Evolutionary conservation across 768 basidiomycete genomes (phyloP).

Genomic region (Amanita polypyramis): DNA sequence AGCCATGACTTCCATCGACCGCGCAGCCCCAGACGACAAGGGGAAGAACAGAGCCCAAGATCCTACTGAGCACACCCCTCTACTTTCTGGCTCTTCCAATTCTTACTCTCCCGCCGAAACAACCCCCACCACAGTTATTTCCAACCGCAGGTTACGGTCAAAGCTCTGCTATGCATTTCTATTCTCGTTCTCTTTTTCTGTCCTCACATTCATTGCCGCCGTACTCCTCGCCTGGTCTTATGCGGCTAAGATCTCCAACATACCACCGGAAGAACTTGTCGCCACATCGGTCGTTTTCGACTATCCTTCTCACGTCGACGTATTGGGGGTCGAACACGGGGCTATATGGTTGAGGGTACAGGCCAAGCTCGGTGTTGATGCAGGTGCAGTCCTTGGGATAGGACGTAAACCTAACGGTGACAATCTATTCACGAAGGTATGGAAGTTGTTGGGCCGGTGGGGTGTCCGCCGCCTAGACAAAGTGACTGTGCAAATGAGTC

Average conservation of each 20-base stretch:
- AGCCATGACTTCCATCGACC: neutral
- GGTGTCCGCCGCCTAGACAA: conserved; percentile 45
- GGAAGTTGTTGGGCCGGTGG: conserved; percentile 64
- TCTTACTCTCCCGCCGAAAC: conserved; percentile 20
- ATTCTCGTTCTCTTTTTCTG: conserved; percentile 39
- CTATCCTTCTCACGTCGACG: conserved; percentile 52
- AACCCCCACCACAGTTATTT: conserved; percentile 13
- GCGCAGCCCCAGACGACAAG: conserved; percentile 22
- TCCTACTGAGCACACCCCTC: conserved; percentile 43
- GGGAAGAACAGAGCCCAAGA: conserved; percentile 44
- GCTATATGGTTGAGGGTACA: conserved; percentile 50
- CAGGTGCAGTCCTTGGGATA: conserved; percentile 48
- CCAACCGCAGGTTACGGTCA: conserved; percentile 23
- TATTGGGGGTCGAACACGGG: conserved; percentile 46
- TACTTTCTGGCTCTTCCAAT: conserved; percentile 30
- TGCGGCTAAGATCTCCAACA: conserved; percentile 39
- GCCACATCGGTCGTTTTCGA: conserved; percentile 41
- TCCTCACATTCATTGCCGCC: conserved; percentile 32
- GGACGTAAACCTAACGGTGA: conserved; percentile 33
- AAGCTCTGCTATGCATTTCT: conserved; percentile 43
- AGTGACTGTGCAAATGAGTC: conserved; percentile 45
- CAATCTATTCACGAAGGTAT: conserved; percentile 32
- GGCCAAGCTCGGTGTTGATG: conserved; percentile 57
- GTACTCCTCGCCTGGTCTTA: conserved; percentile 58
- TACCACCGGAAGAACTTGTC: conserved; percentile 50